Conservation (phyloP, 192 early-diverging fungal species). For the Gigaspora rosea region DNA sequence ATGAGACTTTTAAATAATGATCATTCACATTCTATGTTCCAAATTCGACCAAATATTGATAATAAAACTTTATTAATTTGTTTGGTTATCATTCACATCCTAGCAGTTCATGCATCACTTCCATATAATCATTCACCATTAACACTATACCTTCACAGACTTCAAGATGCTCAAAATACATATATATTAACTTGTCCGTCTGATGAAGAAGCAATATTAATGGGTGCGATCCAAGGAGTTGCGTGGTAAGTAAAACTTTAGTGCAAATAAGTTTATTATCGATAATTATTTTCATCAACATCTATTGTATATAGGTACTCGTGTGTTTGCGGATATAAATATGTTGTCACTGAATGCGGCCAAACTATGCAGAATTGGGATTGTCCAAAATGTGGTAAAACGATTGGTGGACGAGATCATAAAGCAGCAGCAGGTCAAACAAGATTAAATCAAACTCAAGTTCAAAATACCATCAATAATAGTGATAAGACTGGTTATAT, state of each 20-base stretch:
- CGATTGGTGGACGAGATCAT: not conserved
- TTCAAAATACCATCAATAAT: not conserved
- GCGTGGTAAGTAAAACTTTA: too few species aligned
- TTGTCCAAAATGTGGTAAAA: constrained; percentile 14
- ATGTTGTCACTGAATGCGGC: not conserved
- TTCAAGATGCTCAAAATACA: not conserved
- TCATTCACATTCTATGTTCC: not conserved
- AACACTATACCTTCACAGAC: constrained; percentile 9
- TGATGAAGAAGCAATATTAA: constrained; percentile 3
- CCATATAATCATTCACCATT: not conserved
- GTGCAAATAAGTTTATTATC: too few species aligned
- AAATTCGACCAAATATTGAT: not conserved
- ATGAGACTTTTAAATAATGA: not conserved
- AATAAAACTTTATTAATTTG: constrained; percentile 16
- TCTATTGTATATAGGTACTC: not conserved
- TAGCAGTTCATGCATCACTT: constrained; percentile 18
- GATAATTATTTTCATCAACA: too few species aligned
- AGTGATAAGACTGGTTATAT: constrained; percentile 13
- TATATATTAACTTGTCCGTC: constrained; percentile 23
- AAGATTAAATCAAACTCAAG: not conserved
- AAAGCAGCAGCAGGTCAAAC: not conserved
- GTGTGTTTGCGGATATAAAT: constrained; percentile 1
- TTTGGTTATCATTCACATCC: constrained; percentile 22
- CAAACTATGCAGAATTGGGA: not conserved
- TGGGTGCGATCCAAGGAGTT: not conserved